Conservation (phyloP, 2,329 filamentous ascomycete genomes). For the Diplocarpon rosae region DNA sequence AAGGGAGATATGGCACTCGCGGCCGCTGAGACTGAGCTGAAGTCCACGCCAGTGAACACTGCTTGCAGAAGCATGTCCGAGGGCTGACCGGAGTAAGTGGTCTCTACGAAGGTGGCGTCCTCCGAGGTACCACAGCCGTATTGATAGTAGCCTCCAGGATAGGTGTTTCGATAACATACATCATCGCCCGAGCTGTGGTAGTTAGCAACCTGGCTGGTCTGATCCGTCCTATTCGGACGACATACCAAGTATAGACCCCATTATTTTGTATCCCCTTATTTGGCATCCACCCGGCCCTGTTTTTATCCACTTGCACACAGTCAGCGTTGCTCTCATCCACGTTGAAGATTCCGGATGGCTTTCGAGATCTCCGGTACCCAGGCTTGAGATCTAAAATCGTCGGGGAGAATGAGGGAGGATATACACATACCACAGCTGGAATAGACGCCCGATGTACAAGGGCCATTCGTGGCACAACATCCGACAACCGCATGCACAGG, state of each 20-base stretch:
- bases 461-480: constrained; percentile 22
- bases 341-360: too few relatives aligned
- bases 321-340: too few relatives aligned
- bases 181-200: constrained; percentile 12
- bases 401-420: too few relatives aligned
- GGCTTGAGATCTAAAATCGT: too few relatives aligned
- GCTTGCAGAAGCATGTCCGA: constrained; percentile 20
- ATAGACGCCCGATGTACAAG: constrained; percentile 24
- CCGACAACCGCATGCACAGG: constrained; percentile 20
- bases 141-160: constrained; percentile 22
- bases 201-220: constrained; percentile 8
- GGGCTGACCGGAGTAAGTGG: constrained; percentile 21
- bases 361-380: too few relatives aligned
- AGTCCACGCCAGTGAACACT: constrained; percentile 22
- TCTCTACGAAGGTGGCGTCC: constrained; percentile 17
- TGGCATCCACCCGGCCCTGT: constrained; percentile 18
- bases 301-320: constrained; percentile 12
- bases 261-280: constrained; percentile 17
- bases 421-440: constrained; percentile 16
- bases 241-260: constrained; percentile 25
- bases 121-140: constrained; percentile 22
- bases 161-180: constrained; percentile 23
- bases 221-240: background rate
- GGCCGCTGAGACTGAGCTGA: constrained; percentile 8
- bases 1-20: constrained; percentile 4